phyloP scores from a whole-genome alignment of 2,329 filamentous ascomycete species.

The Botrytis tulipae region DNA sequence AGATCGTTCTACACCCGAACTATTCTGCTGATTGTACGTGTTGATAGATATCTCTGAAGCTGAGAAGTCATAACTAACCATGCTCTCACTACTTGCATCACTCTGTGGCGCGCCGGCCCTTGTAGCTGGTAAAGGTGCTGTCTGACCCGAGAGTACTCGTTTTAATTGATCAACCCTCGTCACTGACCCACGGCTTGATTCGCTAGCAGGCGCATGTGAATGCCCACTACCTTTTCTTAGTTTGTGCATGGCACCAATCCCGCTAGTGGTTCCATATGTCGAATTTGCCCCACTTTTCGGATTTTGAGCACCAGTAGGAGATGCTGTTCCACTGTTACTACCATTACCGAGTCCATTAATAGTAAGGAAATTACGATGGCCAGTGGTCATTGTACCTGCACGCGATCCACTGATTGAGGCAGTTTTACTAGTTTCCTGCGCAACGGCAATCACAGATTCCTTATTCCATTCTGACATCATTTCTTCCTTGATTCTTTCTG shows the following conservation, averaged over 20 bases:
- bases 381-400: constrained; percentile 52
- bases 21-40: constrained; percentile 24
- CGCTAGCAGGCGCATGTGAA: constrained; percentile 45
- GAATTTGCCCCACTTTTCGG: constrained; percentile 34
- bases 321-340: constrained; percentile 42
- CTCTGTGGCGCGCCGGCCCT: constrained; percentile 47
- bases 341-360: constrained; percentile 51
- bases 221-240: constrained; percentile 55
- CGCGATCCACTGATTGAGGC: constrained; percentile 75
- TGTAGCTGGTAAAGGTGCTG: constrained; percentile 39
- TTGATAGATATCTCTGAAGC: constrained; percentile 67
- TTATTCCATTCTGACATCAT: constrained; percentile 80
- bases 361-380: constrained; percentile 55
- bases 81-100: constrained; percentile 61
- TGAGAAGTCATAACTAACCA: constrained; percentile 68
- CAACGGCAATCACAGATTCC: constrained; percentile 66
- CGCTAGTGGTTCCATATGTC: constrained; percentile 36
- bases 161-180: constrained; percentile 64
- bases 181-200: constrained; percentile 50
- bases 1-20: constrained; percentile 29
- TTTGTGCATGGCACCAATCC: constrained; percentile 43
- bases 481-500: constrained; percentile 65
- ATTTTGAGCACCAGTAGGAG: constrained; percentile 44
- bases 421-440: constrained; percentile 68
- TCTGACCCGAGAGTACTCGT: constrained; percentile 56